phyloP scores from a whole-genome alignment of 2,329 filamentous ascomycete genomes.

The Gaeumannomyces tritici region DNA sequence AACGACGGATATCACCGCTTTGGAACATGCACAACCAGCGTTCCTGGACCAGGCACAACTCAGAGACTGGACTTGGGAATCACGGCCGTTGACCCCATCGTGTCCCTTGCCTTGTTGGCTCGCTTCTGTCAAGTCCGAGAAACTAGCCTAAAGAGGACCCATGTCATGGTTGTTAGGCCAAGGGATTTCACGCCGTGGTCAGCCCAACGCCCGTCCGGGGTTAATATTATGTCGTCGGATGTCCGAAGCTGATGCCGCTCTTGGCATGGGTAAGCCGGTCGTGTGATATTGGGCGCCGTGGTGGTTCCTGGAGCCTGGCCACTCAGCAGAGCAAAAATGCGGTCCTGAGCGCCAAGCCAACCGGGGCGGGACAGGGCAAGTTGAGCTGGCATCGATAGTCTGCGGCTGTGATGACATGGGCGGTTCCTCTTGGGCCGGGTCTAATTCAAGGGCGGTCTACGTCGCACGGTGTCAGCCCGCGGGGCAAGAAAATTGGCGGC shows the following conservation, averaged over 20 bases:
- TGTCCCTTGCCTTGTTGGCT: background rate
- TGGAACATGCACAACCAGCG: no score
- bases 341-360: background rate
- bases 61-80: background rate
- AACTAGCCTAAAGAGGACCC: background rate
- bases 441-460: no score
- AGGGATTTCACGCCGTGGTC: background rate
- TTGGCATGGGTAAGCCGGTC: background rate
- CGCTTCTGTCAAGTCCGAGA: background rate
- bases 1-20: no score
- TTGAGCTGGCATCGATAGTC: background rate
- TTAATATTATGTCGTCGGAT: background rate
- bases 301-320: background rate
- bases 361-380: background rate
- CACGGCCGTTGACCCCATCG: no score
- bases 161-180: background rate
- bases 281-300: no score
- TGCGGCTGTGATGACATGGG: background rate
- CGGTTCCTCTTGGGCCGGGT: background rate
- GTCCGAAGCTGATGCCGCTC: background rate
- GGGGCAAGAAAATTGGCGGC: background rate
- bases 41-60: background rate
- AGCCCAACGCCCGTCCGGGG: background rate
- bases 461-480: no score
- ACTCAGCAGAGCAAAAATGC: background rate